A percentile compares a stretch with the other conserved stretches of the same genome.
phyloP scores from a whole-genome alignment of 345 rosid species.

The Citrus trifoliata region DNA sequence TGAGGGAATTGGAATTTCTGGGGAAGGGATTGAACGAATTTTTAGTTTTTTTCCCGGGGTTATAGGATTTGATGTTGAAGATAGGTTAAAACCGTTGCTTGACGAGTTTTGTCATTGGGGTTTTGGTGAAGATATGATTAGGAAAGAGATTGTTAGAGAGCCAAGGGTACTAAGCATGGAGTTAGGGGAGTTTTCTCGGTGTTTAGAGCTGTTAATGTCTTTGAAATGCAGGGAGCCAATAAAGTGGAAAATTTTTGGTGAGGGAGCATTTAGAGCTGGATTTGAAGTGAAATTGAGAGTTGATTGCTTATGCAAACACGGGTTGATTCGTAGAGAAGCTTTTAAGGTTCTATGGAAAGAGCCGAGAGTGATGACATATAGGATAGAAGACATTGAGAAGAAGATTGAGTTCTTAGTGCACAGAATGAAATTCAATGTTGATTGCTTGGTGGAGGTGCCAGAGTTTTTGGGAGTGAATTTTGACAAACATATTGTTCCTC shows the following conservation, averaged over 20 bases:
- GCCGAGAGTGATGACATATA: constrained; percentile 63
- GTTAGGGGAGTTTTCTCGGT: constrained; percentile 70
- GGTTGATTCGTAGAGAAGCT: constrained; percentile 74
- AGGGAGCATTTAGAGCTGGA: constrained; percentile 66
- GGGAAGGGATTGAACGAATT: constrained; percentile 43
- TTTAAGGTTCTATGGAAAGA: constrained; percentile 79
- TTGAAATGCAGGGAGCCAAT: constrained; percentile 67
- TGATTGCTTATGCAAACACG: constrained; percentile 72
- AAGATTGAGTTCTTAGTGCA: constrained; percentile 63
- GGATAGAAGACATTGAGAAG: constrained; percentile 56
- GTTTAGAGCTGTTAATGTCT: constrained; percentile 49
- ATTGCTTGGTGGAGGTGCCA: constrained; percentile 69
- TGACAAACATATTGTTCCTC: constrained; percentile 70
- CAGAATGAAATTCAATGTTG: constrained; percentile 42
- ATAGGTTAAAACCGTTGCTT: constrained; percentile 56
- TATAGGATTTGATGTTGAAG: constrained; percentile 48
- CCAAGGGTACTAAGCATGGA: constrained; percentile 68
- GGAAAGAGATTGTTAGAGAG: constrained; percentile 56
- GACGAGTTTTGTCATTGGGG: constrained; percentile 60
- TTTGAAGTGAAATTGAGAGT: constrained; percentile 66
- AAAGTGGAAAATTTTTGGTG: constrained; percentile 40
- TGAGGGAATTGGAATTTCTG: constrained; percentile 35
- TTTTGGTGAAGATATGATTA: constrained; percentile 40
- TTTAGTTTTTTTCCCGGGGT: constrained; percentile 45
- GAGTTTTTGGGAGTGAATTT: constrained; percentile 74